Evolutionary conservation across 2,329 filamentous ascomycete species (phyloP), one percentile per base, ranked within the genome.

Genomic region (Emergomyces pasteurianus): DNA sequence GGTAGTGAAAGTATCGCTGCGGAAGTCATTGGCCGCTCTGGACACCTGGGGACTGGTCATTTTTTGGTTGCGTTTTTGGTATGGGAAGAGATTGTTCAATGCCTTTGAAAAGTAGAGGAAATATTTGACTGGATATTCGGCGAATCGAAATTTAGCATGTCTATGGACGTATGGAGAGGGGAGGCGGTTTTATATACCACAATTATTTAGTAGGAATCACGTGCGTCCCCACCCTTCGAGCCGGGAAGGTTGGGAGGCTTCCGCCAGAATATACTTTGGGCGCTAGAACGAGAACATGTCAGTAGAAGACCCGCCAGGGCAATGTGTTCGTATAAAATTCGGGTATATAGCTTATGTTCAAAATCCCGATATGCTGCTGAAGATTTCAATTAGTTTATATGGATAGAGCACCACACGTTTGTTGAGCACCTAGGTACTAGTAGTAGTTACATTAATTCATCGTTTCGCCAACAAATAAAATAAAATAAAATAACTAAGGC

Each of bases 1-100:
- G 12, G 58, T 60, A 36, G 52, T 60, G 49, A 60, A 60, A 16
- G 58, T 60, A 47, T 60, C 58, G 31, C 62, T 65, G 50, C 67
- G 68, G 60, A 70, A 70, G 59, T 70, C 67, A 50, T 65, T 65
- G 28, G 66, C 61, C 16, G 68, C 63, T 26, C 38, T 40, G 10
- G 50, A 43, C 8, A 23, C 18, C n/a, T 60, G 23, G 26, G 38
- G 21, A 26, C 18, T 56, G 26, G 58, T 14, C 52, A 60, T 56
- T 46, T 60, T 60, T 40, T 23, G 7, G 18, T 28, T 16, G 21
- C 14, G 34, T 21, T 42, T 38, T 16, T 26, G n/a, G 31, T 42
- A 42, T 56, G 6, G 12, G 36, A n/a, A 5, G 38, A 56, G 21
- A 34, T 31, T 47, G 9, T 16, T n/a, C 36, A 10, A 26, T 47